Conservation (phyloP, 345 rosid genomes). For the Eucalyptus leucophloia region DNA sequence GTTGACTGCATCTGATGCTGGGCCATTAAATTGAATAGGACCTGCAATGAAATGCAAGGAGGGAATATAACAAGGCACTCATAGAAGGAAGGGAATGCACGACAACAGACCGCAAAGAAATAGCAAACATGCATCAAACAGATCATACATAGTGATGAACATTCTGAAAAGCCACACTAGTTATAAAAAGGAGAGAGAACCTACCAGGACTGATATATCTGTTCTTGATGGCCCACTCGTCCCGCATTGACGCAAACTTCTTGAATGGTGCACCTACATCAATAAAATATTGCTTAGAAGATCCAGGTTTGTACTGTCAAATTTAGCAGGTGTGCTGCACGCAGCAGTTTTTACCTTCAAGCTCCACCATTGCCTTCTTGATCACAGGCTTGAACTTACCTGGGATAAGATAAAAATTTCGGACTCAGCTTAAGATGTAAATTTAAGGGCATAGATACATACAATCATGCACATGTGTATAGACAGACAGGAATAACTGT, state of each 20-base stretch:
- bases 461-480: neutral
- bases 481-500: neutral
- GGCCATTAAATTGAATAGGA: slow-evolving; percentile 84
- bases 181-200: neutral
- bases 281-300: neutral
- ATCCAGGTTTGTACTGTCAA: neutral
- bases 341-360: slow-evolving; percentile 44
- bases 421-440: neutral
- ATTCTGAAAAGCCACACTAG: neutral
- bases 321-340: neutral
- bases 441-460: neutral
- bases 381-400: slow-evolving; percentile 92
- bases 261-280: slow-evolving; percentile 78
- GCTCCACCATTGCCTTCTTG: slow-evolving; percentile 99
- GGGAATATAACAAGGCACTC: neutral
- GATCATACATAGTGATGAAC: neutral
- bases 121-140: neutral
- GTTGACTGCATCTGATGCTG: slow-evolving; percentile 44
- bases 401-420: neutral
- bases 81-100: neutral
- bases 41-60: slow-evolving; percentile 21
- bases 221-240: slow-evolving; percentile 84
- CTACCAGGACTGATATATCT: slow-evolving; percentile 89
- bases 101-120: neutral
- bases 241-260: slow-evolving; percentile 56